Conservation (phyloP, 371 early-diverging fungal genomes). For the Blyttiomyces sp. region DNA sequence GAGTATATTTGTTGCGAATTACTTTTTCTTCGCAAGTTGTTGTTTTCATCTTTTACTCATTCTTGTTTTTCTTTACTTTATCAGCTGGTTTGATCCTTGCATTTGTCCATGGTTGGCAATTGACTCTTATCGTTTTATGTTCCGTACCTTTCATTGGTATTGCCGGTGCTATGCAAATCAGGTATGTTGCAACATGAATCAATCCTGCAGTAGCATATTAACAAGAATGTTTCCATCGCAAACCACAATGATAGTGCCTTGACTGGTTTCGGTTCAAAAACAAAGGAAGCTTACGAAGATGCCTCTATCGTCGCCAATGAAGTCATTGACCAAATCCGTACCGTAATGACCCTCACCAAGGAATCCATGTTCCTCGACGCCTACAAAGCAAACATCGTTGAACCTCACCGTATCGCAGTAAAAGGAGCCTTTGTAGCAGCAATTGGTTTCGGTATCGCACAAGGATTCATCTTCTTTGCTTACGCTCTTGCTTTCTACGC, state of each 20-base stretch:
- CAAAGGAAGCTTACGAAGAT: constrained; percentile 35
- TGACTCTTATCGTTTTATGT: constrained; percentile 31
- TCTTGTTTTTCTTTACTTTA: neutral
- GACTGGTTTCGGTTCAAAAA: constrained; percentile 35
- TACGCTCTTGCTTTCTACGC: constrained; percentile 38
- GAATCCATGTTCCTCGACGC: constrained; percentile 45
- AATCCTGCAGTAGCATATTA: neutral
- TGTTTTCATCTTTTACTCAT: neutral
- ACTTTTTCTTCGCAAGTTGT: constrained; percentile 1
- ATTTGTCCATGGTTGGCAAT: constrained; percentile 27
- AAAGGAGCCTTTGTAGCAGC: constrained; percentile 30
- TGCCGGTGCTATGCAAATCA: constrained; percentile 29
- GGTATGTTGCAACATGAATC: neutral
- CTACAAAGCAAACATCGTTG: constrained; percentile 21
- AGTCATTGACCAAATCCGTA: constrained; percentile 82
- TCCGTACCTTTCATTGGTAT: constrained; percentile 31
- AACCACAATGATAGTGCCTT: neutral
- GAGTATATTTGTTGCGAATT: too few species aligned
- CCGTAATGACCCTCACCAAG: constrained; percentile 79
- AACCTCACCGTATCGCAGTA: constrained; percentile 33
- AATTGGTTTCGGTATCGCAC: constrained; percentile 30
- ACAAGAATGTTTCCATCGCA: too few species aligned
- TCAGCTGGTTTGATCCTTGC: constrained; percentile 35
- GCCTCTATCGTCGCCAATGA: constrained; percentile 78
- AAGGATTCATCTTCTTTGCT: constrained; percentile 18